These are phyloP conservation scores for Phlebiopsis flavidoalba DNA, from an alignment of 768 basidiomycete species.

Conservation along the genomic window DNA sequence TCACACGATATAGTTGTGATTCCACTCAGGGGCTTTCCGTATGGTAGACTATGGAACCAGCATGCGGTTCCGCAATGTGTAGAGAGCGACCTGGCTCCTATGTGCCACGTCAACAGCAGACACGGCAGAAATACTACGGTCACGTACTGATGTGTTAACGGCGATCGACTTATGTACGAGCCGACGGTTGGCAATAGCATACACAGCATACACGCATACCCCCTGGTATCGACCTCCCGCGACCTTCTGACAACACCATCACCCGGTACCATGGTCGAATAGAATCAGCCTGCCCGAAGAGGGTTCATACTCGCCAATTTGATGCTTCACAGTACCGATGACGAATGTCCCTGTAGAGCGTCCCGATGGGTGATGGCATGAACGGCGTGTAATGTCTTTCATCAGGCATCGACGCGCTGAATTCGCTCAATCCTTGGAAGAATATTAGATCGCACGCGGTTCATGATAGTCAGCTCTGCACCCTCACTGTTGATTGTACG, in stretches of 20 bases:
- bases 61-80: constrained; percentile 44
- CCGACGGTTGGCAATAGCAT: constrained; percentile 47
- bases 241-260: constrained; percentile 24
- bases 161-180: constrained; percentile 58
- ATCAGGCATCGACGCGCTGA: constrained; percentile 37
- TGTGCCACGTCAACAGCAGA: neutral
- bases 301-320: constrained; percentile 26
- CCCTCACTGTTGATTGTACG: constrained; percentile 47
- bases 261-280: constrained; percentile 33
- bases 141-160: constrained; percentile 70
- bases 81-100: constrained; percentile 20
- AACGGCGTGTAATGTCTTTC: constrained; percentile 66
- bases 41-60: constrained; percentile 33
- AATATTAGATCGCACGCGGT: no score
- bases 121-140: neutral
- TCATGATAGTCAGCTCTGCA: neutral
- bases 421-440: constrained; percentile 39
- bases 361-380: constrained; percentile 21
- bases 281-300: constrained; percentile 58
- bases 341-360: constrained; percentile 23
- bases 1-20: constrained; percentile 81
- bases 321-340: constrained; percentile 34
- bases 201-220: constrained; percentile 76
- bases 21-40: constrained; percentile 56
- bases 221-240: constrained; percentile 44